Base-by-base conservation (phyloP, 768 basidiomycete genomes). In the Lentinula raphanica region DNA sequence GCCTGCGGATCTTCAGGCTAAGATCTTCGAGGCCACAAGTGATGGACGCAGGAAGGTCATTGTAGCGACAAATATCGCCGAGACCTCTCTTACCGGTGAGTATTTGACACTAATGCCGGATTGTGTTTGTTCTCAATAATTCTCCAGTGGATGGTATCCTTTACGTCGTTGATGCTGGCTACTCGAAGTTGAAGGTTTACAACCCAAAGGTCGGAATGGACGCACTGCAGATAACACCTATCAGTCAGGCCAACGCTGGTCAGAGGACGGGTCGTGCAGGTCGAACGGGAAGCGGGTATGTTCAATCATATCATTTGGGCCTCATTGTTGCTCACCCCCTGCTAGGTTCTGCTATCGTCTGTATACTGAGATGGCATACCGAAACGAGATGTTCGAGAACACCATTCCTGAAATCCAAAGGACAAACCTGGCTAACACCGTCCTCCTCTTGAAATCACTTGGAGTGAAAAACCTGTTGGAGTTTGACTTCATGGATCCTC, bases 401-500 rank as follows among this genome's bases (percentile, higher is more conserved):
- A 98, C 92, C 28, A 98, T 99, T 62, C 97, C 97, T 2, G 97
- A 99, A 74, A 99, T 99, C 56, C 97, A 99, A 71, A 80, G 97
- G 46, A 99, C 97, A 9, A 98, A 99, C 72, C 72, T 99, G 57
- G 95, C 97, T 19, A 98, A 99, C 66, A 99, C 96, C 0, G 97
- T 98, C 0, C 73, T 98, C 21, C 73, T 98, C 36, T 79, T 99
- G 59, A 99, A 98, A 69, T 95, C 95, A 3, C 79, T 99, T 5
- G 96, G 97, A 9, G 97, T 99, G 40, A 97, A 97, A 77, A 94
- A 98, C 68, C 73, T 98, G 40, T 80, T 99, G 21, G 96, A 99
- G 72, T 99, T 98, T 67, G 96, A 98, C 72, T 99, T 99, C 69
- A 98, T 99, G 97, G 97, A 99, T 69, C 97, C 97, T n/a, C 97